These are phyloP conservation scores for Umbilicus rupestris DNA, from an alignment of 164 flowering plant species.

Conservation along the genomic window DNA sequence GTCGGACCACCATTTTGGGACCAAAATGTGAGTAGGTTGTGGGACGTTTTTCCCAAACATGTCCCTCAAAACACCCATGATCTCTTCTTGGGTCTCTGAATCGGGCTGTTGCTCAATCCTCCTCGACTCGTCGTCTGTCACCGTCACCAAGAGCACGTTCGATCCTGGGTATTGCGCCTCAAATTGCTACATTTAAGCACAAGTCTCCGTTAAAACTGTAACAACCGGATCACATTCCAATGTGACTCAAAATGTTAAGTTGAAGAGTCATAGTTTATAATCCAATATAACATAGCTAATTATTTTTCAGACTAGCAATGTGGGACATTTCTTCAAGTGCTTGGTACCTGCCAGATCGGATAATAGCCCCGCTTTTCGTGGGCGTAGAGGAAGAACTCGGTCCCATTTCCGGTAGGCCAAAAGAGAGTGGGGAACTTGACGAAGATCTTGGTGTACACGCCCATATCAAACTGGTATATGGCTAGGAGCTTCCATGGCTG, in stretches of 20 bases:
- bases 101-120: conserved; percentile 38
- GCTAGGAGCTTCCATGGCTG: conserved; percentile 20
- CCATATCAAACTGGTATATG: conserved; percentile 15
- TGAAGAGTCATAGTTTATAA: too few species aligned
- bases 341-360: conserved; percentile 35
- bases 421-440: conserved; percentile 16
- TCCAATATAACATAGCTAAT: too few species aligned
- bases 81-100: conserved; percentile 26
- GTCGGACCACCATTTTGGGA: conserved; percentile 38
- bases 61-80: conserved; percentile 31
- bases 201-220: background rate
- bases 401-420: conserved; percentile 30
- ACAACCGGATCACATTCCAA: too few species aligned
- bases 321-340: background rate
- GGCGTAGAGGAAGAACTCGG: conserved; percentile 20
- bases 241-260: too few species aligned
- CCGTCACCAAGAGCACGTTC: conserved; percentile 30
- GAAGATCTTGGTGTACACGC: conserved; percentile 18
- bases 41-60: conserved; percentile 44
- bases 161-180: conserved; percentile 34
- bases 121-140: conserved; percentile 34
- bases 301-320: too few species aligned
- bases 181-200: conserved; percentile 25
- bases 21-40: conserved; percentile 28
- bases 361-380: conserved; percentile 23